Evolutionary conservation across 768 basidiomycete genomes (phyloP).

Genomic region (Saitozyma sp.): DNA sequence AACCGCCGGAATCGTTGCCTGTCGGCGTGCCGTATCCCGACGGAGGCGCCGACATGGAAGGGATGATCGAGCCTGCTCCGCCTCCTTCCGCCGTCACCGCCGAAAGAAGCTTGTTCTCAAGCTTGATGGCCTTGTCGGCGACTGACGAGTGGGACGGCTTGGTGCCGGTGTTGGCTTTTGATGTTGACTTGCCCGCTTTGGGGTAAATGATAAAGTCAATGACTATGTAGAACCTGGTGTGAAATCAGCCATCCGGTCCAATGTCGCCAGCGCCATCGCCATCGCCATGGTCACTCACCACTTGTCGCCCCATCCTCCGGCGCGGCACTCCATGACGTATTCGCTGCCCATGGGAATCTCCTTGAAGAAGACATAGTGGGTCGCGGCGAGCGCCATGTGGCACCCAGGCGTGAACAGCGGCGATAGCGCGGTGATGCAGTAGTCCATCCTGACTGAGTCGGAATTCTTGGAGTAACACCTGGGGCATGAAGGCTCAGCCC

Average conservation of each 20-base stretch:
- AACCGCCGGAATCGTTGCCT: slow-evolving; percentile 1
- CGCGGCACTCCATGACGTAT: slow-evolving; percentile 48
- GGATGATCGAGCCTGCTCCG: slow-evolving; percentile 6
- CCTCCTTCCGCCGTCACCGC: background rate
- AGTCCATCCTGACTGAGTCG: slow-evolving; percentile 38
- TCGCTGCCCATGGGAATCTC: slow-evolving; percentile 49
- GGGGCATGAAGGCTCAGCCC: background rate
- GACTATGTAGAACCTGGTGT: slow-evolving; percentile 45
- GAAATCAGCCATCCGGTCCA: background rate
- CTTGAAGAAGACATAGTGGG: slow-evolving; percentile 49
- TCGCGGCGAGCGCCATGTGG: slow-evolving; percentile 40
- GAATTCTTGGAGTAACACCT: slow-evolving; percentile 39
- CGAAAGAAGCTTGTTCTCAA: slow-evolving; percentile 1
- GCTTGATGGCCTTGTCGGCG: background rate
- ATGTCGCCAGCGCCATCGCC: background rate
- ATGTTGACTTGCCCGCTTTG: slow-evolving; percentile 20
- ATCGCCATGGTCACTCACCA: slow-evolving; percentile 38
- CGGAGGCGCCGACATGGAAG: slow-evolving; percentile 11
- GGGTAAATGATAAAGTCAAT: slow-evolving; percentile 52
- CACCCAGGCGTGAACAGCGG: slow-evolving; percentile 35
- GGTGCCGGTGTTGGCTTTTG: slow-evolving; percentile 1
- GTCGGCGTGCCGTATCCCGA: slow-evolving; percentile 21
- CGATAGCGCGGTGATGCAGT: slow-evolving; percentile 31
- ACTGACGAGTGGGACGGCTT: background rate
- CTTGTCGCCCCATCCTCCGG: slow-evolving; percentile 52